phyloP scores from a whole-genome alignment of 2,329 filamentous ascomycete genomes.

The Clarireedia hainanense region DNA sequence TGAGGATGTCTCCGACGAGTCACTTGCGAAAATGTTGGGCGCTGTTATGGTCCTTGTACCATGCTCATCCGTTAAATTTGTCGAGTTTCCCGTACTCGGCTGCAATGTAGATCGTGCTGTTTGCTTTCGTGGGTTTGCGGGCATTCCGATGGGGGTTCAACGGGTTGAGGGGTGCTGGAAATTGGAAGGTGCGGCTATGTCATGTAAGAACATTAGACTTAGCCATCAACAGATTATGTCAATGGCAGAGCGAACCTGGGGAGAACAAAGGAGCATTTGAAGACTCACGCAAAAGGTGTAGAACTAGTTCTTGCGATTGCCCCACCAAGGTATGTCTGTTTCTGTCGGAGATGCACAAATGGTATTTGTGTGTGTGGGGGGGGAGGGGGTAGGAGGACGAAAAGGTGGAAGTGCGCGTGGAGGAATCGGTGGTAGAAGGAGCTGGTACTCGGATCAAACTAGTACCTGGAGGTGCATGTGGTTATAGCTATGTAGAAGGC shows the following conservation, averaged over 20 bases:
- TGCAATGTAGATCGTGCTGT: conserved; percentile 43
- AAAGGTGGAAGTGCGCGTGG: neutral
- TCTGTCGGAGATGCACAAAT: conserved; percentile 12
- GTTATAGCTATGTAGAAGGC: neutral
- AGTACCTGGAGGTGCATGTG: too few species aligned
- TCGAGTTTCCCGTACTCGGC: conserved; percentile 42
- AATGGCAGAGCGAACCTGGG: neutral
- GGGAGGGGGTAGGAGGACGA: neutral
- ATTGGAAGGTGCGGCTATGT: conserved; percentile 1
- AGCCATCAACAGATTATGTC: neutral
- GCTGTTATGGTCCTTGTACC: conserved; percentile 62
- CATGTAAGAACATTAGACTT: neutral
- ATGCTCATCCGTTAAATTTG: conserved; percentile 61
- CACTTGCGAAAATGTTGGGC: conserved; percentile 44
- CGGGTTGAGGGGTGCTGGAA: conserved; percentile 4
- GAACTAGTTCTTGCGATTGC: conserved; percentile 16
- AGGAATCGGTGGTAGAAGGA: neutral
- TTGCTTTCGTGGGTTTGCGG: conserved; percentile 45
- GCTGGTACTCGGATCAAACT: too few species aligned
- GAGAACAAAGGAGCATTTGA: neutral
- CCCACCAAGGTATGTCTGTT: conserved; percentile 27
- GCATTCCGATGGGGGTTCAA: conserved; percentile 33
- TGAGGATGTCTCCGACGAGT: conserved; percentile 47
- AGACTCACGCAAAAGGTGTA: conserved; percentile 7
- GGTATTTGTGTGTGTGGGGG: conserved; percentile 4